Evolutionary conservation across 176 grass and related monocot species (phyloP).

Genomic region (Alopecurus myosuroides): DNA sequence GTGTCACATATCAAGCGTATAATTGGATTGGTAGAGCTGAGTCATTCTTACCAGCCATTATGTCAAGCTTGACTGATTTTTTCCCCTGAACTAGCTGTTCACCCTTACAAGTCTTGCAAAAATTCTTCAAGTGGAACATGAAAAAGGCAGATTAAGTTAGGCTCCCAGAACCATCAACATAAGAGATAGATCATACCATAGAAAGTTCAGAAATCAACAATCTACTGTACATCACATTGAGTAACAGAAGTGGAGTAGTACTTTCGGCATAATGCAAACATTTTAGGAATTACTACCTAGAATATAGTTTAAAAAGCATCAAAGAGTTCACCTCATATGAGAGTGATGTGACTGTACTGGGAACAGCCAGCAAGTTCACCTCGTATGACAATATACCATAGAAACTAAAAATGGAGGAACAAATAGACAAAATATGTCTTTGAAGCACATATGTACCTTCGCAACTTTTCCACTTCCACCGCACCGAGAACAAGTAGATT

Average conservation of each 20-base stretch:
- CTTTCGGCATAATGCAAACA: background rate
- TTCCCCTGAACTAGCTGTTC: conserved; percentile 59
- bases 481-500: conserved; percentile 59
- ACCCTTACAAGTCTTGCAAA: conserved; percentile 96
- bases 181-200: background rate
- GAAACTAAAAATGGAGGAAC: background rate
- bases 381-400: background rate
- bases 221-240: background rate
- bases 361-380: background rate
- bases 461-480: conserved; percentile 75
- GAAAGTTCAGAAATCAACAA: background rate
- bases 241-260: no score
- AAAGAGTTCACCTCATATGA: background rate
- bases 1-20: background rate
- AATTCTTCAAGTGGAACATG: conserved; percentile 46
- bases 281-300: background rate
- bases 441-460: conserved; percentile 45
- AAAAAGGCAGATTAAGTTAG: conserved; percentile 19
- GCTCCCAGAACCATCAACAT: background rate
- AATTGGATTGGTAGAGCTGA: background rate
- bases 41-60: conserved; percentile 60
- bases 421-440: conserved; percentile 5
- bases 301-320: conserved; percentile 14
- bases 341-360: background rate
- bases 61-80: conserved; percentile 77